Evolutionary conservation across 2,329 filamentous ascomycete species (phyloP).

Genomic region (Colletotrichum plurivorum): DNA sequence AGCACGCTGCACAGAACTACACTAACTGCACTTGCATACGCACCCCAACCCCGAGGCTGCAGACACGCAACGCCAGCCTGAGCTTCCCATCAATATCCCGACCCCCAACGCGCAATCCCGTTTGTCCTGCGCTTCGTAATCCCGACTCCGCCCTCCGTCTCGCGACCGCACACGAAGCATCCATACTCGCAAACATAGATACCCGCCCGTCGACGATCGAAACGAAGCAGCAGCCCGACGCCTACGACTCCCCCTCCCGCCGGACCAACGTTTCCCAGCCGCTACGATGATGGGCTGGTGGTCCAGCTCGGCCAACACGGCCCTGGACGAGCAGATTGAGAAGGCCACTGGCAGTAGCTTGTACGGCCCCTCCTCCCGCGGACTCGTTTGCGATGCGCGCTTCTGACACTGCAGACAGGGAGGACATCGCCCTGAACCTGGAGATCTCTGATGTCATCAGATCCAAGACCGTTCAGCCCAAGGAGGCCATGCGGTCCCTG

Average conservation of each 20-base stretch:
- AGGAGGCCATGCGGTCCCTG: constrained; percentile 97
- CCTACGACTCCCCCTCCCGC: constrained; percentile 10
- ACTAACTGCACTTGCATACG: constrained; percentile 2
- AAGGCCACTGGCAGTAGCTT: constrained; percentile 94
- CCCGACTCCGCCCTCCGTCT: constrained; percentile 1
- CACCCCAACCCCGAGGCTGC: constrained; percentile 5
- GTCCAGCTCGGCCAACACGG: constrained; percentile 91
- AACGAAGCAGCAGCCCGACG: background rate
- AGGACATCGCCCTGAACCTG: constrained; percentile 97
- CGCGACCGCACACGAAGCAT: constrained; percentile 11
- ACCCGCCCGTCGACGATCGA: constrained; percentile 17
- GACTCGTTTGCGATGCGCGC: constrained; percentile 7
- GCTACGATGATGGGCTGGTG: constrained; percentile 88
- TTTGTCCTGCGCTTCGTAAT: constrained; percentile 17
- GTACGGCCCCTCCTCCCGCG: constrained; percentile 64
- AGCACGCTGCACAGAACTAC: constrained; percentile 19
- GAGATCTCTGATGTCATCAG: constrained; percentile 98
- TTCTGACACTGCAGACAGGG: constrained; percentile 65
- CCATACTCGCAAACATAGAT: background rate
- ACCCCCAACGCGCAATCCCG: constrained; percentile 29
- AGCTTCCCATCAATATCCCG: constrained; percentile 28
- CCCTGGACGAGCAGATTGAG: constrained; percentile 97
- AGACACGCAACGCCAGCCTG: constrained; percentile 27
- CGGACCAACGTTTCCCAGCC: constrained; percentile 23
- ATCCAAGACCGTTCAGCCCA: constrained; percentile 96